phyloP scores from a whole-genome alignment of 768 basidiomycete genomes.

The Antrodiella citrinella region DNA sequence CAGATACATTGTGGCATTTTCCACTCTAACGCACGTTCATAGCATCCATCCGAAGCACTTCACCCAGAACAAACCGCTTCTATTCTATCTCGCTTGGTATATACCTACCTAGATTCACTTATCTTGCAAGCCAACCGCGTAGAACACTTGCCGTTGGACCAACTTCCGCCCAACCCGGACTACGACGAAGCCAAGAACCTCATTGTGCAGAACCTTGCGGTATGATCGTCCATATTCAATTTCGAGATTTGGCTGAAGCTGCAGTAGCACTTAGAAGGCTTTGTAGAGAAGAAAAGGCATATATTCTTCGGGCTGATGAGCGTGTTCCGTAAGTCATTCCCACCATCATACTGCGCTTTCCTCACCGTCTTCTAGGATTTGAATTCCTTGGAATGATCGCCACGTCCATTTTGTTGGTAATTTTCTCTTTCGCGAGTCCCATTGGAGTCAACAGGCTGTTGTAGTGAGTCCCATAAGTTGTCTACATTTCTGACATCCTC shows the following conservation, averaged over 20 bases:
- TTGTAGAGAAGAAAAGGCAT: constrained; percentile 11
- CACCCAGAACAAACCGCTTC: constrained; percentile 21
- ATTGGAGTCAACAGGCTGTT: constrained; percentile 26
- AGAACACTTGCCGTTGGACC: constrained; percentile 31
- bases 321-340: constrained; percentile 12
- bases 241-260: constrained; percentile 3
- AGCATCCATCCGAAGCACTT: constrained; percentile 11
- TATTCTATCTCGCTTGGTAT: constrained; percentile 27
- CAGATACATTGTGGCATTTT: neutral
- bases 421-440: constrained; percentile 17
- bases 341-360: constrained; percentile 2
- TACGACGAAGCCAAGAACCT: constrained; percentile 27
- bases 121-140: constrained; percentile 33
- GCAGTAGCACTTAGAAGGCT: constrained; percentile 13
- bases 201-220: constrained; percentile 23
- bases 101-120: constrained; percentile 43
- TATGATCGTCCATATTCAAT: constrained; percentile 7
- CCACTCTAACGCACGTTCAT: neutral
- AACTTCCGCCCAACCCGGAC: constrained; percentile 40
- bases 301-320: constrained; percentile 20
- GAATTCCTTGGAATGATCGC: neutral
- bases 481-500: neutral
- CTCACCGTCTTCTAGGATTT: constrained; percentile 7
- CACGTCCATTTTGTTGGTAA: neutral
- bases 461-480: constrained; percentile 10